Base-by-base conservation (phyloP, 345 rosid species). In the Barbarea vulgaris region DNA sequence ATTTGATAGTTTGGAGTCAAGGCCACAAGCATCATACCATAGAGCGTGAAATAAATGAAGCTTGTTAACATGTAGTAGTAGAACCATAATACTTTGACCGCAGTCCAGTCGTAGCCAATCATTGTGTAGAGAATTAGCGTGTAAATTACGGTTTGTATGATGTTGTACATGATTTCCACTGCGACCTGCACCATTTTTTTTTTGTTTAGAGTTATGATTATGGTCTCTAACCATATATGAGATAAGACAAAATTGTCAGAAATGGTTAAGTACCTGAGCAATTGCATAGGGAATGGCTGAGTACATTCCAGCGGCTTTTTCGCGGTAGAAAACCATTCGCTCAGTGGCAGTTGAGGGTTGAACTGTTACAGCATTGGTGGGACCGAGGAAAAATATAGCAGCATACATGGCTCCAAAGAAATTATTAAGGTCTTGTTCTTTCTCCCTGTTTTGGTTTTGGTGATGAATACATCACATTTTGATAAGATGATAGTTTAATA, bases 291-390 rank as follows among this genome's bases (percentile, higher is more conserved):
- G 92, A 46, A 91, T 62, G 9, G 87, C 86, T 2, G 97, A 91
- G 67, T 91, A 93, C 98, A 93, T 93, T 73, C 96, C 91, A 0
- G 97, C 93, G 0, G 93, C 96, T 77, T 82, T 84, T 79, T 93
- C 98, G n/a, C 96, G 89, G 77, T 91, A 93, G 72, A 89, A 93
- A 3, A 91, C 93, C 3, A 88, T 87, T 81, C 97, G 84, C 64
- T 93, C 97, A 30, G 86, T 76, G 6, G 92, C 74, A 44, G 89
- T 85, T 3, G 85, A 81, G 7, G 96, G 75, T 79, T 85, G 96
- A 37, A 91, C 96, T 7, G 91, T 61, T 28, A 82, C 64, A 58
- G 87, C 80, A 31, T 91, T 91, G 80, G 83, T 81, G 27, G 85
- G 83, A 46, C 98, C 98, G 1, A 93, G 88, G 85, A 87, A 91